Evolutionary conservation across 2,329 filamentous ascomycete species (phyloP).

Genomic region (Scorias spongiosa): DNA sequence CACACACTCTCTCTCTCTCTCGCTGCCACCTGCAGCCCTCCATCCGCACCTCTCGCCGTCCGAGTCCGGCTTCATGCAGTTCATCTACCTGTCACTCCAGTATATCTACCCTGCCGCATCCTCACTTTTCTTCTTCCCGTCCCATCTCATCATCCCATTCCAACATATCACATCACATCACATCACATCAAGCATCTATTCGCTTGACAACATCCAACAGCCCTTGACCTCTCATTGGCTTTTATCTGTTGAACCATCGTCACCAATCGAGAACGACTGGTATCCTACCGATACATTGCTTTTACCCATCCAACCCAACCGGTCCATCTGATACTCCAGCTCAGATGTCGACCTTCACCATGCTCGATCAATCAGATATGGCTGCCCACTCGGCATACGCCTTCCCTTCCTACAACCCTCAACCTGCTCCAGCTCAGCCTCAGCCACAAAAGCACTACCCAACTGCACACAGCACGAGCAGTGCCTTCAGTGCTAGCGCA

Average conservation of each 20-base stretch:
- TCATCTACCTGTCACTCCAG: not conserved
- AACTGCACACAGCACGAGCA: slow-evolving; percentile 65
- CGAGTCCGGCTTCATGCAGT: not conserved
- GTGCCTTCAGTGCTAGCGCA: slow-evolving; percentile 84
- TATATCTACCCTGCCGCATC: not conserved
- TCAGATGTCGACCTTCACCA: slow-evolving; percentile 1
- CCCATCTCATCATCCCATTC: not conserved
- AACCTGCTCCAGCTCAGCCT: slow-evolving; percentile 13
- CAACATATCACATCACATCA: not conserved
- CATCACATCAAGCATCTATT: not conserved
- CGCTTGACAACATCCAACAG: not conserved
- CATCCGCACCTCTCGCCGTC: not conserved
- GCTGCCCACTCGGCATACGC: slow-evolving; percentile 30
- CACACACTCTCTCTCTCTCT: not conserved
- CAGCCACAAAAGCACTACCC: slow-evolving; percentile 46
- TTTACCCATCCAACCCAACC: not conserved
- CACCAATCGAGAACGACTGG: no score
- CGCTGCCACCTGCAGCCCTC: not conserved
- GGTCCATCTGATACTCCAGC: no score
- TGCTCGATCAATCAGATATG: slow-evolving; percentile 22
- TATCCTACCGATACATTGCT: not conserved
- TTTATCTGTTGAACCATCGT: no score
- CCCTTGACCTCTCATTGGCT: not conserved
- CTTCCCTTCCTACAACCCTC: slow-evolving; percentile 23
- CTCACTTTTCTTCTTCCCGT: not conserved